phyloP scores from a whole-genome alignment of 2,329 filamentous ascomycete species.

The Penicillium hesseltinei region DNA sequence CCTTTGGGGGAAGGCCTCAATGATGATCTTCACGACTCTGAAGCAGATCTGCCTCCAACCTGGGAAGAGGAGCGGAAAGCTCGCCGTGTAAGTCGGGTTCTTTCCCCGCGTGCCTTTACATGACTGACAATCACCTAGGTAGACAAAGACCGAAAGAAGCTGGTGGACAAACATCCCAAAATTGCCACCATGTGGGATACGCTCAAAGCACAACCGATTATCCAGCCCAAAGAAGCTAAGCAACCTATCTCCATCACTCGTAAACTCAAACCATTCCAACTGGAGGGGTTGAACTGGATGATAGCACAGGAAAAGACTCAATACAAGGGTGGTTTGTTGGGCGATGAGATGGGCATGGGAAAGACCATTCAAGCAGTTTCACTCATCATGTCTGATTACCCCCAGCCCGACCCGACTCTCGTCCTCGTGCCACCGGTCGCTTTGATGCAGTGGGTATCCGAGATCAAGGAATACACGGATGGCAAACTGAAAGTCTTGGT shows the following conservation, averaged over 20 bases:
- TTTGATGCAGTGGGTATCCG: slow-evolving; percentile 89
- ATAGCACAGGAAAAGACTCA: slow-evolving; percentile 77
- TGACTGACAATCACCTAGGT: slow-evolving; percentile 10
- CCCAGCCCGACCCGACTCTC: slow-evolving; percentile 75
- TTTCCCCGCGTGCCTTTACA: background rate
- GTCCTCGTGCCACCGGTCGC: slow-evolving; percentile 92
- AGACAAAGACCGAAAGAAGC: slow-evolving; percentile 60
- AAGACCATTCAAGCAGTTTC: slow-evolving; percentile 99
- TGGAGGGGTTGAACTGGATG: slow-evolving; percentile 95
- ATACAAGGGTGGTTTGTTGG: slow-evolving; percentile 86
- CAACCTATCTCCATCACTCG: slow-evolving; percentile 79
- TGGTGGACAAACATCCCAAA: slow-evolving; percentile 74
- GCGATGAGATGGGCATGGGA: slow-evolving; percentile 98
- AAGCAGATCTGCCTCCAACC: slow-evolving; percentile 8
- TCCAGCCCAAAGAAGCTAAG: slow-evolving; percentile 62
- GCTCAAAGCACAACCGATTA: slow-evolving; percentile 64
- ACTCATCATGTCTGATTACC: slow-evolving; percentile 96
- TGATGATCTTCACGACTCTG: background rate
- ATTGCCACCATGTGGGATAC: slow-evolving; percentile 82
- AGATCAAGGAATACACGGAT: slow-evolving; percentile 77
- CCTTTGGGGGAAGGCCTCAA: background rate
- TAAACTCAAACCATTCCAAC: slow-evolving; percentile 86
- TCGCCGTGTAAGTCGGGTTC: slow-evolving; percentile 20
- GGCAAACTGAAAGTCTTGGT: slow-evolving; percentile 87
- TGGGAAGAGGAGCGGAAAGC: slow-evolving; percentile 21